Base-by-base conservation (phyloP, 768 basidiomycete genomes). In the Suillus americanus region DNA sequence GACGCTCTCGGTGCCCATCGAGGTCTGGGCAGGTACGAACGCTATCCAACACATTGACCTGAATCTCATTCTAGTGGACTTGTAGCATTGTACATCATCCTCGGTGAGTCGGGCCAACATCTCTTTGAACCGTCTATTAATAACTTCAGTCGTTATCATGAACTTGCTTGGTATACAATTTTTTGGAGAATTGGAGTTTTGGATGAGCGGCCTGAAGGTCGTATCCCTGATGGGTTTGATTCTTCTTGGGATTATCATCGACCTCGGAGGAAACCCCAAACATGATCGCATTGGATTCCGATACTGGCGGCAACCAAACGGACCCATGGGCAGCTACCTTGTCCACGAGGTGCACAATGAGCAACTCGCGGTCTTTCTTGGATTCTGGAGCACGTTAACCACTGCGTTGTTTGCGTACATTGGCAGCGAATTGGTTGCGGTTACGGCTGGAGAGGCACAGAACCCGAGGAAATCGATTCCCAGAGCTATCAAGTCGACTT, bases 391-490 rank as follows among this genome's bases (percentile, higher is more conserved):
- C 18, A 87, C 88, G 4, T 75, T 91, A 53, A 88, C 85, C 55
- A 92, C 88, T 66, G 90, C 88, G 30, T 79, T 89, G 4, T 92
- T 92, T 75, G 87, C 89, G 16, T 88, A 84, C 72, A 85, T 88
- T 64, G 89, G 90, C 37, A 94, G 90, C 23, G 91, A 94, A 74
- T 80, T 91, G 20, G 86, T 94, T 64, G 90, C 90, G 71, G 86
- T 91, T 64, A 79, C 79, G 33, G 85, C 79, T n/a, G 73, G 76
- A 51, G 73, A 86, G 79, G 87, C 87, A 13, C 83, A 90, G 71
- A 89, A 92, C 75, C 91, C 90, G 40, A 79, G 89, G 65, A 84
- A 83, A 72, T 90, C 88, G 55, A 89, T 94, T 66, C 89, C 91
- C 2, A 83, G 81, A 64, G 90, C 88, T n/a, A 89, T 89, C 57